A percentile compares a stretch with the other conserved stretches of the same genome.
phyloP scores from a whole-genome alignment of 768 basidiomycete species.

The Steccherinum ochraceum region DNA sequence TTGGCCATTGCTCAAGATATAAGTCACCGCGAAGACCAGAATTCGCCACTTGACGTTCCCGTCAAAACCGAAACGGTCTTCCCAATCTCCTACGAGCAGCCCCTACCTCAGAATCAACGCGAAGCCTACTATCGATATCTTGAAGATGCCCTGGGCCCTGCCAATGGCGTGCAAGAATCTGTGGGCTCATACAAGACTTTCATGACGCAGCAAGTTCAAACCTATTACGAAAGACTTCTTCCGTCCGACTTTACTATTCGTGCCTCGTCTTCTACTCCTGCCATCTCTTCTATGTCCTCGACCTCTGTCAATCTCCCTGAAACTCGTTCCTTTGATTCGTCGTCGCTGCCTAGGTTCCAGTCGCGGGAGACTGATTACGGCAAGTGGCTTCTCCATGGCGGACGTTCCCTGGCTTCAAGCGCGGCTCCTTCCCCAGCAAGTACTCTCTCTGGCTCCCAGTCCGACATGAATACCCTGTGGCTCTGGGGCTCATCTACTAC shows the following conservation, averaged over 20 bases:
- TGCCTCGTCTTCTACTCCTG: background rate
- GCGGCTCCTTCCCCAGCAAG: slow-evolving; percentile 7
- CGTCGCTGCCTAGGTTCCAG: background rate
- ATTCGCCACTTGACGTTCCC: slow-evolving; percentile 1
- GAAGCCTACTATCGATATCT: slow-evolving; percentile 45
- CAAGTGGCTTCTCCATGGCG: slow-evolving; percentile 10
- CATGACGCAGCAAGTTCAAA: slow-evolving; percentile 42
- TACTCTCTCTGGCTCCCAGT: slow-evolving; percentile 10
- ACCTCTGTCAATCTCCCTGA: background rate
- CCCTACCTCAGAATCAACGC: slow-evolving; percentile 40
- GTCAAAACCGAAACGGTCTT: slow-evolving; percentile 7
- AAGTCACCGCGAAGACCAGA: slow-evolving; percentile 7
- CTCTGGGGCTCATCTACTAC: background rate
- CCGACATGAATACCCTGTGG: slow-evolving; percentile 1
- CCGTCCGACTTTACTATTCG: background rate
- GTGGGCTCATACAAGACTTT: slow-evolving; percentile 45
- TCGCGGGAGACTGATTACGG: slow-evolving; percentile 4
- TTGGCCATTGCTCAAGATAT: slow-evolving; percentile 8
- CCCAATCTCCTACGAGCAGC: slow-evolving; percentile 24
- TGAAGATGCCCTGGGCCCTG: slow-evolving; percentile 40
- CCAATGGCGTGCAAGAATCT: slow-evolving; percentile 40
- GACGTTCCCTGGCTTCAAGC: slow-evolving; percentile 4
- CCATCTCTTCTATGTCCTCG: background rate
- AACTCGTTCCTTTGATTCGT: background rate
- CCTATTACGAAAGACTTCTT: slow-evolving; percentile 39